Evolutionary conservation across 1,284 basidiomycete species (phyloP), one percentile per base, ranked within the genome.

Genomic region (Inonotus obliquus): DNA sequence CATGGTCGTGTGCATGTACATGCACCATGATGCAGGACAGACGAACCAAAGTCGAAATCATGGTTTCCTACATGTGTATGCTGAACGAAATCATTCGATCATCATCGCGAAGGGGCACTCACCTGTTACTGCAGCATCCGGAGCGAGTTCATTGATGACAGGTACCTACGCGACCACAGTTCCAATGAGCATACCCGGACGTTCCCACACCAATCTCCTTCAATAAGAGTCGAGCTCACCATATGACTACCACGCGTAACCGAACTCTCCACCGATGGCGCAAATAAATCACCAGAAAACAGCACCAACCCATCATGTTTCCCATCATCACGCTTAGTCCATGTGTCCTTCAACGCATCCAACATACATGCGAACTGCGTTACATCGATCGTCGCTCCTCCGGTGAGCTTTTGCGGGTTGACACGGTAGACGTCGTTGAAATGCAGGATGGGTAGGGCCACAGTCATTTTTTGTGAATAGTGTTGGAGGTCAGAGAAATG

Each of bases 171-270:
- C 19, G 17, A 49, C n/a, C 29, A n/a, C 27, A 47, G 29, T 37
- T 19, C 58, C 17, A 41, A 13, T 5, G 41, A 17, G 17, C 44
- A 53, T 41, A 21, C 38, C 53, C 47, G 38, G 38, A 23, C 56
- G 21, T n/a, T 11, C 17, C 14, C 11, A 37, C 37, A 32, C 25
- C 9, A 29, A 21, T 11, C 7, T 7, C 9, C 45, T 17, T 35
- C n/a, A 17, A 19, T 52, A 38, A 3, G 4, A 21, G 47, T 37
- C 38, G 35, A 44, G 63, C 80, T 68, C 67, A 93, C 91, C 91
- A 96, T 92, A 81, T 96, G 93, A 63, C 89, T 93, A 47, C 94
- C 94, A 71, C 94, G 78, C 2, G 94, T 96, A 23, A 97, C 87
- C 7, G 88, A 87, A 67, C 88, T 92, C 74, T 96, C 93, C 0